These are phyloP conservation scores for Debaryomyces udenii DNA, from an alignment of 1,139 yeast species.

Conservation along the genomic window DNA sequence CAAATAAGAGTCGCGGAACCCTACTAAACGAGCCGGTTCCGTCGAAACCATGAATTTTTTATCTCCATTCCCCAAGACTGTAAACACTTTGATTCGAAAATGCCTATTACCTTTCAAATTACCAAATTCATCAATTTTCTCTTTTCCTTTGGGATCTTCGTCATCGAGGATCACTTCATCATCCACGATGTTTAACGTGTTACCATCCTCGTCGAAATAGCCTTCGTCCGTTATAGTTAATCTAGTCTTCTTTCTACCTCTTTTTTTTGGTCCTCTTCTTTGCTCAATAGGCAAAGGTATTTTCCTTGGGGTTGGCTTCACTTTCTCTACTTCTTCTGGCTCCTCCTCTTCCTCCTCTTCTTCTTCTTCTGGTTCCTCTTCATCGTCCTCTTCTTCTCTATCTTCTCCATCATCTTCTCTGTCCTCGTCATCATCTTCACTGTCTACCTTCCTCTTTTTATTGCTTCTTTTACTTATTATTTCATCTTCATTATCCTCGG, in stretches of 20 bases:
- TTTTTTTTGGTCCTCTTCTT: conserved; percentile 36
- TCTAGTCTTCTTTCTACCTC: conserved; percentile 52
- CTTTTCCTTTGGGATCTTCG: conserved; percentile 78
- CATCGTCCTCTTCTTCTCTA: conserved; percentile 29
- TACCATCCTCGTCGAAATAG: conserved; percentile 52
- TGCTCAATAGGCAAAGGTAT: conserved; percentile 13
- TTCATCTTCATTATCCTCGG: conserved; percentile 16
- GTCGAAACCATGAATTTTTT: conserved; percentile 87
- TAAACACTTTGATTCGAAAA: conserved; percentile 81
- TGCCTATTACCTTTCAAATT: conserved; percentile 73
- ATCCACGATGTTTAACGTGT: conserved; percentile 57
- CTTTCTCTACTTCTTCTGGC: conserved; percentile 20
- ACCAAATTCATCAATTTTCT: conserved; percentile 72
- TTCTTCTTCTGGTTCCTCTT: conserved; percentile 28
- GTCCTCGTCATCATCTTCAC: conserved; percentile 22
- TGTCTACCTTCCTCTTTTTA: conserved; percentile 16
- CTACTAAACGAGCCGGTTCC: conserved; percentile 93
- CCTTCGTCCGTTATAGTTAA: conserved; percentile 42
- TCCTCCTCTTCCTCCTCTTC: conserved; percentile 24
- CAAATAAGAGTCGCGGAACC: conserved; percentile 90
- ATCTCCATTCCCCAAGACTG: conserved; percentile 72
- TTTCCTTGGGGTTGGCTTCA: conserved; percentile 16
- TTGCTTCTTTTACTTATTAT: conserved; percentile 17
- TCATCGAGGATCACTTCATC: conserved; percentile 80
- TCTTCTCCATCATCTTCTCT: conserved; percentile 23